A percentile compares a stretch with the other conserved stretches of the same genome.
Evolutionary conservation across 2,329 filamentous ascomycete genomes (phyloP).

Genomic region (Grosmannia huntii): DNA sequence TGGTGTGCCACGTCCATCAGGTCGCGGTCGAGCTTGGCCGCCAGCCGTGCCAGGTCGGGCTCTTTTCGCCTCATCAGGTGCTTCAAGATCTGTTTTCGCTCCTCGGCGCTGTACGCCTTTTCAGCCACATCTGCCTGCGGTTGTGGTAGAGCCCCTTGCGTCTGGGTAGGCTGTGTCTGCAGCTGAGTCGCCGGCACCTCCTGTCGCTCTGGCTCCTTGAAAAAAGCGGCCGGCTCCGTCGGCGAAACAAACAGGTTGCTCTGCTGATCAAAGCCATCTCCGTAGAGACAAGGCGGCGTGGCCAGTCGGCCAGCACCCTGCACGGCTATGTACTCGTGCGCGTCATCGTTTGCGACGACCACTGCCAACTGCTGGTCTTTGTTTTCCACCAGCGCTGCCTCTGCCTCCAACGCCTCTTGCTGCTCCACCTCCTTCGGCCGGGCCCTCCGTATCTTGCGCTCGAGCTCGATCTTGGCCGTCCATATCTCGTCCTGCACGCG

Average conservation of each 20-base stretch:
- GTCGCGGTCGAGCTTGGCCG: constrained; percentile 4
- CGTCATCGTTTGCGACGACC: not conserved
- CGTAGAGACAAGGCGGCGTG: not conserved
- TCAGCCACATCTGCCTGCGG: not conserved
- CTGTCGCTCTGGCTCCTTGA: not conserved
- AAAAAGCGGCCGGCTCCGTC: not conserved
- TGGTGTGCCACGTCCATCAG: constrained; percentile 5
- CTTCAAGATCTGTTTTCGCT: constrained; percentile 2
- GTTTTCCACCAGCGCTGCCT: not conserved
- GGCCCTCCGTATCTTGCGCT: not conserved
- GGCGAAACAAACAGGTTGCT: not conserved
- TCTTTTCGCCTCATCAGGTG: not conserved
- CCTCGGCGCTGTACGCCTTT: not conserved
- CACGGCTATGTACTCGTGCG: not conserved
- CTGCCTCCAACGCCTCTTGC: not conserved
- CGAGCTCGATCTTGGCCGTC: not conserved
- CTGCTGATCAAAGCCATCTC: not conserved
- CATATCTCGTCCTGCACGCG: constrained; percentile 8
- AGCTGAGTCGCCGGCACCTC: not conserved
- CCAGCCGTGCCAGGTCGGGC: constrained; percentile 5
- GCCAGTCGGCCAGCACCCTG: not conserved
- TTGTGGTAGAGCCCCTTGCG: not conserved
- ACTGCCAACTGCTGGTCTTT: not conserved
- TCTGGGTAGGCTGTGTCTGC: not conserved
- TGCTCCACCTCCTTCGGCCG: not conserved